Evolutionary conservation across 2,329 filamentous ascomycete species (phyloP).

Genomic region (Dryadomyces quercus-mongolicae): DNA sequence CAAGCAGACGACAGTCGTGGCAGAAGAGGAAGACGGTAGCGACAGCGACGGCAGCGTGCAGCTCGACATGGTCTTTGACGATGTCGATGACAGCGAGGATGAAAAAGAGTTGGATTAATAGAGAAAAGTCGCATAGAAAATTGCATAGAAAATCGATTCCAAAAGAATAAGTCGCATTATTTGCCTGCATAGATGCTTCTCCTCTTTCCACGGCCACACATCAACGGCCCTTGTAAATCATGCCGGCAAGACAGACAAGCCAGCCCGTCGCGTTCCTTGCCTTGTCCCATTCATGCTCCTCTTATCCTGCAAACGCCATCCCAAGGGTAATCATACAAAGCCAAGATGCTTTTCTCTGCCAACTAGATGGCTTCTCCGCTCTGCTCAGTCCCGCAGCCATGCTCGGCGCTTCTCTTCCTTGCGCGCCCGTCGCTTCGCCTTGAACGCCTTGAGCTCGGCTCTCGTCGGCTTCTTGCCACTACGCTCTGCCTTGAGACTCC

Average conservation of each 20-base stretch:
- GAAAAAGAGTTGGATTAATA: not conserved
- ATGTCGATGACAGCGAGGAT: constrained; percentile 32
- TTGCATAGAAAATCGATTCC: too few species aligned
- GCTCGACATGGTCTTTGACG: constrained; percentile 46
- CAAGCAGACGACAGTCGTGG: constrained; percentile 4
- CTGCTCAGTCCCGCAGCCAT: constrained; percentile 68
- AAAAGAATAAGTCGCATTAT: too few species aligned
- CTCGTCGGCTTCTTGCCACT: constrained; percentile 74
- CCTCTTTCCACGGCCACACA: too few species aligned
- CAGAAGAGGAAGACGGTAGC: constrained; percentile 28
- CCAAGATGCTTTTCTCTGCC: too few species aligned
- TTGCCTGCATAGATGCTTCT: too few species aligned
- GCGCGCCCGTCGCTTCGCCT: constrained; percentile 74
- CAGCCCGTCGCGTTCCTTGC: too few species aligned
- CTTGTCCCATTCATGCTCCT: not conserved
- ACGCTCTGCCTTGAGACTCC: constrained; percentile 83
- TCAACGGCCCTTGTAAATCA: not conserved
- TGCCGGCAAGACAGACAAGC: not conserved
- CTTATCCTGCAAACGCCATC: too few species aligned
- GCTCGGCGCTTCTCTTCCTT: constrained; percentile 92
- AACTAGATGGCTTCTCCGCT: too few species aligned
- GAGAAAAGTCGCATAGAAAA: too few species aligned
- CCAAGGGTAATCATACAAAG: too few species aligned
- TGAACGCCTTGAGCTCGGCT: constrained; percentile 80
- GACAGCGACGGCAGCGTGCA: constrained; percentile 42